Base-by-base conservation (phyloP, 805 yeast species). In the Candida patagonica region DNA sequence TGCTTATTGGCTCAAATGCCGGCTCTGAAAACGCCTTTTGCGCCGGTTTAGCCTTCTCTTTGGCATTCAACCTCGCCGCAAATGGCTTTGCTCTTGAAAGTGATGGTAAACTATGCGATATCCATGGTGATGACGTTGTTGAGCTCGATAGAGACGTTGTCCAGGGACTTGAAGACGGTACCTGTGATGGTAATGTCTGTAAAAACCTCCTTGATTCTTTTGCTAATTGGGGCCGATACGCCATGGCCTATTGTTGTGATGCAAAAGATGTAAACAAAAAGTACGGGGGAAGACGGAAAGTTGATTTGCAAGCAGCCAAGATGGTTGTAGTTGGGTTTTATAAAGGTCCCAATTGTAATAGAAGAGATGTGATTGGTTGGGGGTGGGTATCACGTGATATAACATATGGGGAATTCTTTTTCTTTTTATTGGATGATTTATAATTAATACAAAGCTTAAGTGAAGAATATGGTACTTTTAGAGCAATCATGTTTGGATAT, bases 111-210 rank as follows among this genome's bases (percentile, higher is more conserved):
- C 16, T 12, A 15, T 29, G 38, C 20, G 29, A 20, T 4, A 35
- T 24, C 29, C 30, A 23, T 17, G 29, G 38, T 7, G 38, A 23
- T 5, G 38, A 35, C 5, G 29, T 35, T 13, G 30, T 24, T 16
- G 38, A 24, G 35, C 8, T 26, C 7, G 12, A 12, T 21, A 17
- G 27, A 10, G 36, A 12, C 5, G n/a, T 22, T 4, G 20, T 21
- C n/a, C 10, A 13, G 9, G 24, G 35, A 7, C n/a, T 15, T 32
- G 36, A 6, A 22, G 29, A n/a, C 8, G 29, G 10, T 4, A 29
- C 20, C 17, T 17, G 31, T 29, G 31, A 29, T 10, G 31, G 31
- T 8, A 29, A 13, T 29, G 31, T 29, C 31, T 29, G 31, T 3
- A 29, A 20, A 20, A 29, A 29, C 31, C 31, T 12, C 31, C 16